A percentile compares a stretch with the other conserved stretches of the same genome.
phyloP scores from a whole-genome alignment of 106 monocot genomes.

The Platanthera guangdongensis region DNA sequence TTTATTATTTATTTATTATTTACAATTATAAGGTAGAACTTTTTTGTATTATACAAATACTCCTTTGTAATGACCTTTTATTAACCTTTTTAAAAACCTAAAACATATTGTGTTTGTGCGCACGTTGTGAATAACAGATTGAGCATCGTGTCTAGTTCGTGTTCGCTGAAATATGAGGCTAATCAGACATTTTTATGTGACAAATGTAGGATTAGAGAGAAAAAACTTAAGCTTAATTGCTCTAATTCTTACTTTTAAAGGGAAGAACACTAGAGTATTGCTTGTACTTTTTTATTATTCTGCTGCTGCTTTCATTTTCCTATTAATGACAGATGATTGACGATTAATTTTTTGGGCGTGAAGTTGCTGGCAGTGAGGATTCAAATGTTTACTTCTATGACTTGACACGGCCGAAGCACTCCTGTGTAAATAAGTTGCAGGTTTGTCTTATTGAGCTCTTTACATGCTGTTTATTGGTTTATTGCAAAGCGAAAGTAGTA shows the following conservation, averaged over 20 bases:
- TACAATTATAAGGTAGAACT: no score
- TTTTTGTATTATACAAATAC: no score
- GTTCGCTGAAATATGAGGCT: neutral
- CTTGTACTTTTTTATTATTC: neutral
- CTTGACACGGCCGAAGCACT: slow-evolving; percentile 67
- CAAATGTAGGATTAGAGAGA: neutral
- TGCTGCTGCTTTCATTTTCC: neutral
- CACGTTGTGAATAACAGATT: no score
- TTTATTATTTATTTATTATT: no score
- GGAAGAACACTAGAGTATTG: neutral
- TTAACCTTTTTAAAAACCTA: no score
- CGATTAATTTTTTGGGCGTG: slow-evolving; percentile 13
- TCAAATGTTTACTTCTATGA: slow-evolving; percentile 98
- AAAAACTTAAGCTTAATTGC: neutral
- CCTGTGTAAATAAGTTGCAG: slow-evolving; percentile 94
- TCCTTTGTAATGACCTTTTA: no score
- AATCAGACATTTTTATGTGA: neutral
- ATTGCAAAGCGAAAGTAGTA: no score
- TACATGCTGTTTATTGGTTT: neutral
- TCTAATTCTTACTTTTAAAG: neutral
- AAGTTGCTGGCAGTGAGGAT: slow-evolving; percentile 94
- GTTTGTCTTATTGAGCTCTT: slow-evolving; percentile 21
- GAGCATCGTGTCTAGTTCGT: no score
- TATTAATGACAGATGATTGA: slow-evolving; percentile 2
- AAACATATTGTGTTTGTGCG: no score